A percentile compares a stretch with the other conserved stretches of the same genome.
These are phyloP conservation scores for Thermochaetoides thermophila DNA, from an alignment of 495 filamentous ascomycete species.

Conservation along the genomic window DNA sequence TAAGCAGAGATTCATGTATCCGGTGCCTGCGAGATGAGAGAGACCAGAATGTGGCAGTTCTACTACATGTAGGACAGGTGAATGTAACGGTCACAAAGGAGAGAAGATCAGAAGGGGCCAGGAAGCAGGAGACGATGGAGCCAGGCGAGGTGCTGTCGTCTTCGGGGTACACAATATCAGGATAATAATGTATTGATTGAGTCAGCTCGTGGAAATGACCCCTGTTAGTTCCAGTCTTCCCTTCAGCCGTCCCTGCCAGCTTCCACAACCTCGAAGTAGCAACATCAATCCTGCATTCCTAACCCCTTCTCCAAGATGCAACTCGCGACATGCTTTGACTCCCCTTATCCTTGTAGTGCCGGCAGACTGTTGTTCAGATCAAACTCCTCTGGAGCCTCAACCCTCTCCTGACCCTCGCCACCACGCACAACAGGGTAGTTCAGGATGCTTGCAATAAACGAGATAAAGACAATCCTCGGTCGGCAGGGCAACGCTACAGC, in stretches of 20 bases:
- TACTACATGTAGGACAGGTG: too few species aligned
- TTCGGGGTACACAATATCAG: too few species aligned
- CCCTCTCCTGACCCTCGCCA: background rate
- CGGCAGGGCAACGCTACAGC: background rate
- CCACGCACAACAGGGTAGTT: constrained; percentile 1
- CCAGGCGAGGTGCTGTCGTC: too few species aligned
- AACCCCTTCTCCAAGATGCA: background rate
- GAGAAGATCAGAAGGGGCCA: too few species aligned
- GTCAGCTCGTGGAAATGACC: too few species aligned
- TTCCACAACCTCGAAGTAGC: constrained; percentile 1
- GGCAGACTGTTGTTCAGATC: constrained; percentile 4
- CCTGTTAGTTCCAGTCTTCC: too few species aligned
- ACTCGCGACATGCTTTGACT: constrained; percentile 4
- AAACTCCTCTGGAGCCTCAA: constrained; percentile 1
- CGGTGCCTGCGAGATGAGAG: too few species aligned
- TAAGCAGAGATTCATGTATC: too few species aligned
- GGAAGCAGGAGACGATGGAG: too few species aligned
- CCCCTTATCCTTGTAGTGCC: constrained; percentile 1
- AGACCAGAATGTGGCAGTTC: too few species aligned
- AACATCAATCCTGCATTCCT: background rate
- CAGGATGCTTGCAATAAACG: constrained; percentile 1
- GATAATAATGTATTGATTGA: too few species aligned
- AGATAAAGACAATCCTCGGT: constrained; percentile 2
- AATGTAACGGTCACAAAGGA: too few species aligned
- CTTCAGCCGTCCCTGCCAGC: constrained; percentile 1